Percentiles rank a stretch among this genome's conserved stretches.
These are phyloP conservation scores for Sordariomycetes sp. DNA, from an alignment of 2,329 filamentous ascomycete genomes.

Conservation along the genomic window DNA sequence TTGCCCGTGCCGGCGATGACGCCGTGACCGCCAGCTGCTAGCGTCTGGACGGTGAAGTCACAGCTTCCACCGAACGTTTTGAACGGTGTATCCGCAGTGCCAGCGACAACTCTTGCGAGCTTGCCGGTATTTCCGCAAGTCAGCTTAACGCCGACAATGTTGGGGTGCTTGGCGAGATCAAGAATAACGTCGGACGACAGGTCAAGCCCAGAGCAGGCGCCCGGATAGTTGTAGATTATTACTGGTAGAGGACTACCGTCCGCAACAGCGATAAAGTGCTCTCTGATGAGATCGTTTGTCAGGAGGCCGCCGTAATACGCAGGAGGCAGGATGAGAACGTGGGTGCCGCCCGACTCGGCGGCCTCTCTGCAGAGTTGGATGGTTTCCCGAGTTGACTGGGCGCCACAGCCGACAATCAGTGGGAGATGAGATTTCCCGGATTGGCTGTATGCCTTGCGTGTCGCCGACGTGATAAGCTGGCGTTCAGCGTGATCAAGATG, in stretches of 20 bases:
- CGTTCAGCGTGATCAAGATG: constrained; percentile 59
- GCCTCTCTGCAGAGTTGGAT: constrained; percentile 58
- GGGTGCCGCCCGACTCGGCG: constrained; percentile 53
- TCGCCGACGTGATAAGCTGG: constrained; percentile 48
- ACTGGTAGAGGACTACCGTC: constrained; percentile 47
- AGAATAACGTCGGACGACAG: constrained; percentile 48
- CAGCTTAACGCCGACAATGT: constrained; percentile 54
- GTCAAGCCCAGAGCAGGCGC: constrained; percentile 47
- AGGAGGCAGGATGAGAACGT: constrained; percentile 59
- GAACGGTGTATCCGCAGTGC: constrained; percentile 35
- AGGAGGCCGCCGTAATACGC: constrained; percentile 58
- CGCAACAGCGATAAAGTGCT: constrained; percentile 55
- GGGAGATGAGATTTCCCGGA: constrained; percentile 45
- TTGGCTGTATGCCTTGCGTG: constrained; percentile 49
- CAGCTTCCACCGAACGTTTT: constrained; percentile 64
- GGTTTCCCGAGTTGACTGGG: constrained; percentile 58
- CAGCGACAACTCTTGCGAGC: constrained; percentile 37
- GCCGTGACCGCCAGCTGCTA: constrained; percentile 61
- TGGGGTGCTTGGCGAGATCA: constrained; percentile 39
- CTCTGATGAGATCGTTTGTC: constrained; percentile 45
- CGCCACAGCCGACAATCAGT: constrained; percentile 60
- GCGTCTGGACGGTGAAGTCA: constrained; percentile 63
- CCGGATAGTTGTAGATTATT: constrained; percentile 56
- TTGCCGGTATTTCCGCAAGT: constrained; percentile 58
- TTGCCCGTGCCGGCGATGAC: constrained; percentile 66